phyloP scores from a whole-genome alignment of 108 stramenopile genomes.

The Cyclotella distinguenda region DNA sequence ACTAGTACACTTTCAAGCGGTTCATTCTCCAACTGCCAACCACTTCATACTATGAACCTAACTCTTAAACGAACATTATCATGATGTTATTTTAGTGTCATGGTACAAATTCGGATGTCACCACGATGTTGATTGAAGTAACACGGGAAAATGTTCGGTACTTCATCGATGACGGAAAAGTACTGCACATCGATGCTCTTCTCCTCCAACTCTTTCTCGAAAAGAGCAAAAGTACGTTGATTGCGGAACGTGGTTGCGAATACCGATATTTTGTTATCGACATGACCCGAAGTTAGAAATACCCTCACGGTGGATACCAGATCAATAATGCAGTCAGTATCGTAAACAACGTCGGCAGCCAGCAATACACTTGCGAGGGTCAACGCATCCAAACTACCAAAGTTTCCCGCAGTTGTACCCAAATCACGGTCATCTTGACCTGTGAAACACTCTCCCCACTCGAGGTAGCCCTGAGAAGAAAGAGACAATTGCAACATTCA shows the following conservation, averaged over 20 bases:
- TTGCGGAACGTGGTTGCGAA: constrained; percentile 66
- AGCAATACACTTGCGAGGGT: constrained; percentile 54
- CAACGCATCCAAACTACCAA: constrained; percentile 1
- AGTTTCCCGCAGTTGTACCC: not conserved
- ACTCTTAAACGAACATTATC: too few relatives aligned
- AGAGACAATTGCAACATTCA: not conserved
- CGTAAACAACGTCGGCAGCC: constrained; percentile 75
- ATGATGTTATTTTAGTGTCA: constrained; percentile 21
- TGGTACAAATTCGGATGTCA: constrained; percentile 55
- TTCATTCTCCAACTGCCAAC: too few relatives aligned
- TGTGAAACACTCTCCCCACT: constrained; percentile 52
- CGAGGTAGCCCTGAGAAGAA: constrained; percentile 46
- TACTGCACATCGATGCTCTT: constrained; percentile 38
- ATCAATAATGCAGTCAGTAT: constrained; percentile 35
- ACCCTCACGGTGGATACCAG: constrained; percentile 41
- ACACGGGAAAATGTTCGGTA: constrained; percentile 54
- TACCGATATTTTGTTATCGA: constrained; percentile 37
- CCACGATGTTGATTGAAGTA: constrained; percentile 54
- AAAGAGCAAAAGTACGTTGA: constrained; percentile 50
- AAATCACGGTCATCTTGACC: not conserved
- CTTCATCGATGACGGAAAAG: not conserved
- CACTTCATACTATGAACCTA: too few relatives aligned
- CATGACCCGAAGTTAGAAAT: constrained; percentile 32
- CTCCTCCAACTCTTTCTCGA: constrained; percentile 42
- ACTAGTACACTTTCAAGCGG: too few relatives aligned